phyloP scores from a whole-genome alignment of 2,329 filamentous ascomycete genomes.

The Lachnellula subtilissima region DNA sequence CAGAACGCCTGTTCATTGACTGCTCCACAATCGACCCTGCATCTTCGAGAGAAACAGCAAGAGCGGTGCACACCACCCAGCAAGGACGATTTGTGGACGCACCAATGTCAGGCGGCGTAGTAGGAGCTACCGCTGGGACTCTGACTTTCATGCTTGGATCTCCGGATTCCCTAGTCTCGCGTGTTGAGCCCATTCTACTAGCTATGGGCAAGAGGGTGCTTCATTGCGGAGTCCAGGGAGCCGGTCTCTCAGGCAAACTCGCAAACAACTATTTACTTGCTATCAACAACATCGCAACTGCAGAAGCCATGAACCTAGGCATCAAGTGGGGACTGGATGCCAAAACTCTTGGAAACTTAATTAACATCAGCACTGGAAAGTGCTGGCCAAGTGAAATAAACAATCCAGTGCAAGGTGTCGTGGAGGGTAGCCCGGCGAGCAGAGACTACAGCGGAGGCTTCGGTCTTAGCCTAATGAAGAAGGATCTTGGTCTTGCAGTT shows the following conservation, averaged over 20 bases:
- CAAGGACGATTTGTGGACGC: conserved; percentile 84
- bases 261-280: conserved; percentile 97
- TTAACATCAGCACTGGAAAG: conserved; percentile 89
- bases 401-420: conserved; percentile 85
- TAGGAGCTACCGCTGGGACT: conserved; percentile 80
- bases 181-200: conserved; percentile 64
- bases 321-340: conserved; percentile 52
- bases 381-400: conserved; percentile 97
- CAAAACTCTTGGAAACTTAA: conserved; percentile 69
- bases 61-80: conserved; percentile 59
- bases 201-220: conserved; percentile 84
- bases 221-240: conserved; percentile 79
- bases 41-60: conserved; percentile 73
- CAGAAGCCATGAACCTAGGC: conserved; percentile 55
- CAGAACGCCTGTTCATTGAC: conserved; percentile 81
- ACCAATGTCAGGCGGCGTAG: conserved; percentile 94
- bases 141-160: conserved; percentile 95
- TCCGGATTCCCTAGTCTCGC: conserved; percentile 53
- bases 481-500: conserved; percentile 70
- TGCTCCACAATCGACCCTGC: conserved; percentile 93
- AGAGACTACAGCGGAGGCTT: conserved; percentile 76
- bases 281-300: conserved; percentile 73
- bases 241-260: conserved; percentile 85
- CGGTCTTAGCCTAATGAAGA: conserved; percentile 72
- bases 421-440: conserved; percentile 68